Evolutionary conservation across 2,329 filamentous ascomycete species (phyloP).

Genomic region (Trichoderma sp.): DNA sequence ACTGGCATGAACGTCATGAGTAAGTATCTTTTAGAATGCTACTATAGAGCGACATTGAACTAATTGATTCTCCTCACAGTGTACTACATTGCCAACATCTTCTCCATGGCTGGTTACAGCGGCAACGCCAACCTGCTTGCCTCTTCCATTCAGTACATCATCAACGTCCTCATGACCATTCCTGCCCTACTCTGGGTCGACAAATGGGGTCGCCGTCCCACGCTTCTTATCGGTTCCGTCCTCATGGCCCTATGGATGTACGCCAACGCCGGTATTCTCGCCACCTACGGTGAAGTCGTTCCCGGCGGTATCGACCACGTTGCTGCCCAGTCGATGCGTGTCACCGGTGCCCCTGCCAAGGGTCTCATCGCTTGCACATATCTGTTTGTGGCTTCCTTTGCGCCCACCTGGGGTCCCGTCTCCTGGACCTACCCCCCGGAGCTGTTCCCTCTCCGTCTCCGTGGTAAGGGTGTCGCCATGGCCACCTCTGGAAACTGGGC

Average conservation of each 20-base stretch:
- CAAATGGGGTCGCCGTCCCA: constrained; percentile 68
- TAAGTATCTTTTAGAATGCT: constrained; percentile 30
- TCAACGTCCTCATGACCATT: constrained; percentile 77
- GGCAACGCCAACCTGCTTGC: constrained; percentile 53
- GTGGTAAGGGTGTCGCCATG: constrained; percentile 54
- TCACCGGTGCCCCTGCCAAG: constrained; percentile 47
- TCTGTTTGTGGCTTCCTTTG: constrained; percentile 55
- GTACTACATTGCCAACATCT: constrained; percentile 59
- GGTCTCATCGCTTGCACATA: constrained; percentile 67
- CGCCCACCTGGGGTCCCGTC: constrained; percentile 49
- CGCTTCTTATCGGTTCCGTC: constrained; percentile 63
- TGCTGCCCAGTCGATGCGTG: constrained; percentile 47
- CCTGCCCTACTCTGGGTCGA: constrained; percentile 75
- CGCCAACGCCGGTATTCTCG: constrained; percentile 53
- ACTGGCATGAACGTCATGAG: constrained; percentile 60
- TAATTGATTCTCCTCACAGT: constrained; percentile 35
- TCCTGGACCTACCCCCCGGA: constrained; percentile 61
- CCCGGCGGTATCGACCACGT: constrained; percentile 48
- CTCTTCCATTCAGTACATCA: constrained; percentile 61
- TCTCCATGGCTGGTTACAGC: constrained; percentile 40
- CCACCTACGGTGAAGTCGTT: constrained; percentile 42
- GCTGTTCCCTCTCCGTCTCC: constrained; percentile 46
- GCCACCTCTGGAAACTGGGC: constrained; percentile 47
- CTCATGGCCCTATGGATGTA: constrained; percentile 64
- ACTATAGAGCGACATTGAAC: not conserved